A percentile compares a stretch with the other conserved stretches of the same genome.
These are phyloP conservation scores for Funneliformis mosseae DNA, from an alignment of 192 early-diverging fungal species.

Conservation along the genomic window DNA sequence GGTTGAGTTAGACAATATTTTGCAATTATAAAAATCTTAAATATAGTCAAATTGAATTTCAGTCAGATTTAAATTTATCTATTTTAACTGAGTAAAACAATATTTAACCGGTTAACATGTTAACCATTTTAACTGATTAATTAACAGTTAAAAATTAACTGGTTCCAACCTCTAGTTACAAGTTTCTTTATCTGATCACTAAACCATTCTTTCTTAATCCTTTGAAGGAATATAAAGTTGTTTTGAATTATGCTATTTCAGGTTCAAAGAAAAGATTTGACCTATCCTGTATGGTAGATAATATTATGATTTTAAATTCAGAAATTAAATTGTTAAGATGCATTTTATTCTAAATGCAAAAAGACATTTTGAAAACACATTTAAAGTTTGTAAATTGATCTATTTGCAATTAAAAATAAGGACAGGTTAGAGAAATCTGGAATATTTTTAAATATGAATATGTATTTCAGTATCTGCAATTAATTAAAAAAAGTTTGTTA, in stretches of 20 bases:
- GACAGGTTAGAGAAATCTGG: background rate
- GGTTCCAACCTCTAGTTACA: no score
- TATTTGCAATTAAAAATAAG: conserved; percentile 31
- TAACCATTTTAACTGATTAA: no score
- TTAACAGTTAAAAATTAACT: no score
- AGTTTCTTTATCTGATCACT: conserved; percentile 35
- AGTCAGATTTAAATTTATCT: no score
- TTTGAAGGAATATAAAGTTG: conserved; percentile 1
- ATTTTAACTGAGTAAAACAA: no score
- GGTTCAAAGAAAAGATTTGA: conserved; percentile 27
- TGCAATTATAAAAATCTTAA: no score
- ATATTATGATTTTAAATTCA: conserved; percentile 30
- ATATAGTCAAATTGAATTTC: no score
- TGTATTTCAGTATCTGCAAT: conserved; percentile 25
- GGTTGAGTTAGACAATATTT: no score
- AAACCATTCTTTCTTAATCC: conserved; percentile 16
- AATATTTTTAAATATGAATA: conserved; percentile 36
- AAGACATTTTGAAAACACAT: conserved; percentile 29
- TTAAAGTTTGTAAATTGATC: conserved; percentile 31
- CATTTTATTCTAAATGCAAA: conserved; percentile 21
- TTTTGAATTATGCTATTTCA: conserved; percentile 23
- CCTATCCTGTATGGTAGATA: conserved; percentile 29
- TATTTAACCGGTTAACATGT: no score
- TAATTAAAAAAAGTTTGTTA: conserved; percentile 20
- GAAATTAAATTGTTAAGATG: conserved; percentile 31